These are phyloP conservation scores for Cladophialophora psammophila DNA, from an alignment of 2,329 filamentous ascomycete genomes.

Conservation along the genomic window DNA sequence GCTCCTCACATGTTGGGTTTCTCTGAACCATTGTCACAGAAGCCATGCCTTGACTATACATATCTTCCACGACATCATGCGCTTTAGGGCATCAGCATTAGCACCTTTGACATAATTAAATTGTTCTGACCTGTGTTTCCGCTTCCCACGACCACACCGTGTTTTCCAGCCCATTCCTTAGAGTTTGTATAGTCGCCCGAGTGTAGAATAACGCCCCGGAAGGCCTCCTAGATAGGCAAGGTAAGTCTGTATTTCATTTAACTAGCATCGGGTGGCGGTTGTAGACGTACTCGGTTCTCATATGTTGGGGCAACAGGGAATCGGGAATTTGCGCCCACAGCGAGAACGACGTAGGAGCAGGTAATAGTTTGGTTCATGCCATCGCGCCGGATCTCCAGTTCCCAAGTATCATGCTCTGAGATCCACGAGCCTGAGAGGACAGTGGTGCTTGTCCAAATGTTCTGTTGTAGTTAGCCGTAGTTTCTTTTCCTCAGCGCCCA, in stretches of 20 bases:
- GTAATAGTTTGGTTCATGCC: slow-evolving; percentile 32
- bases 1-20: slow-evolving; percentile 46
- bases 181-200: not conserved
- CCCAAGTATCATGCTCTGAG: too few relatives aligned
- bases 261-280: not conserved
- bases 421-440: too few relatives aligned
- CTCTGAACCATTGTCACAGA: slow-evolving; percentile 59
- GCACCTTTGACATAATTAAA: too few relatives aligned
- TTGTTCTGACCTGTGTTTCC: slow-evolving; percentile 50
- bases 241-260: too few relatives aligned
- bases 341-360: slow-evolving; percentile 23
- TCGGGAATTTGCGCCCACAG: slow-evolving; percentile 37
- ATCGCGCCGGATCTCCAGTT: too few relatives aligned
- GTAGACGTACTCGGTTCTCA: slow-evolving; percentile 8
- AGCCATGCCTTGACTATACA: slow-evolving; percentile 50
- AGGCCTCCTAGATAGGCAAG: too few relatives aligned
- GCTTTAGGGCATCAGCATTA: slow-evolving; percentile 13
- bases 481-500: slow-evolving; percentile 25
- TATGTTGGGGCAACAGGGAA: slow-evolving; percentile 36
- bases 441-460: too few relatives aligned
- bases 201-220: not conserved
- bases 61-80: slow-evolving; percentile 59
- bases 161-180: slow-evolving; percentile 31
- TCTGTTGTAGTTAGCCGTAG: too few relatives aligned
- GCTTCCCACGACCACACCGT: slow-evolving; percentile 47